Evolutionary conservation across 495 filamentous ascomycete species (phyloP).

Genomic region (Umbilicaria muhlenbergii): DNA sequence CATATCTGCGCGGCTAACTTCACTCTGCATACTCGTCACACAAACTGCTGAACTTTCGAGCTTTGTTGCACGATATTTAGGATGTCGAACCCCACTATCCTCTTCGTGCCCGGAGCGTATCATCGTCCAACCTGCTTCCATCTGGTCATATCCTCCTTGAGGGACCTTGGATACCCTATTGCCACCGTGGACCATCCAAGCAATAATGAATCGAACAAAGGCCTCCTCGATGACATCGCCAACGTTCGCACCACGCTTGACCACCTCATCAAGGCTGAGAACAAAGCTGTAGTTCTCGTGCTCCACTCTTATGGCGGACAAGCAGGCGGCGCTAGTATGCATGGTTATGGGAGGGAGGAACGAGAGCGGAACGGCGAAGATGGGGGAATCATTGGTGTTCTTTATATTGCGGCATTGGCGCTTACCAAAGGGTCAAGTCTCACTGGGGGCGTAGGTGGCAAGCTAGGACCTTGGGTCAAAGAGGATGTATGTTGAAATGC

Average conservation of each 20-base stretch:
- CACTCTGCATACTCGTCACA: too few relatives aligned
- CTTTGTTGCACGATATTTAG: too few relatives aligned
- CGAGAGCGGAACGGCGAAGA: conserved; percentile 18
- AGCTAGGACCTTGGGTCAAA: conserved; percentile 15
- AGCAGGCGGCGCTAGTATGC: conserved; percentile 31
- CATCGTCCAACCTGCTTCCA: conserved; percentile 21
- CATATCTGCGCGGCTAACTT: too few relatives aligned
- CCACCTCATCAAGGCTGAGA: conserved; percentile 18
- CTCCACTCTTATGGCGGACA: conserved; percentile 36
- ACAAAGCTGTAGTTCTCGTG: conserved; percentile 30
- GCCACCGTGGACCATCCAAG: conserved; percentile 27
- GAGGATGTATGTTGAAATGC: conserved; percentile 8
- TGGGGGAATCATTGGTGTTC: conserved; percentile 29
- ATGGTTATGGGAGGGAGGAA: conserved; percentile 25
- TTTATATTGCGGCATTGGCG: conserved; percentile 30
- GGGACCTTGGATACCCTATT: conserved; percentile 18
- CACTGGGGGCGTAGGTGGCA: conserved; percentile 21
- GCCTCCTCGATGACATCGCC: conserved; percentile 19
- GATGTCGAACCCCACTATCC: conserved; percentile 22
- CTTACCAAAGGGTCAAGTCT: conserved; percentile 22
- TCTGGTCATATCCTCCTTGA: conserved; percentile 19
- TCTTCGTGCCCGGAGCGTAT: conserved; percentile 36
- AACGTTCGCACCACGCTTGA: conserved; percentile 15
- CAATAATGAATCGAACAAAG: conserved; percentile 21
- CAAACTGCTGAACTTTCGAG: too few relatives aligned